Percentiles rank a stretch among this genome's conserved stretches.
Evolutionary conservation across 768 basidiomycete genomes (phyloP).

Genomic region (Exidia glandulosa): DNA sequence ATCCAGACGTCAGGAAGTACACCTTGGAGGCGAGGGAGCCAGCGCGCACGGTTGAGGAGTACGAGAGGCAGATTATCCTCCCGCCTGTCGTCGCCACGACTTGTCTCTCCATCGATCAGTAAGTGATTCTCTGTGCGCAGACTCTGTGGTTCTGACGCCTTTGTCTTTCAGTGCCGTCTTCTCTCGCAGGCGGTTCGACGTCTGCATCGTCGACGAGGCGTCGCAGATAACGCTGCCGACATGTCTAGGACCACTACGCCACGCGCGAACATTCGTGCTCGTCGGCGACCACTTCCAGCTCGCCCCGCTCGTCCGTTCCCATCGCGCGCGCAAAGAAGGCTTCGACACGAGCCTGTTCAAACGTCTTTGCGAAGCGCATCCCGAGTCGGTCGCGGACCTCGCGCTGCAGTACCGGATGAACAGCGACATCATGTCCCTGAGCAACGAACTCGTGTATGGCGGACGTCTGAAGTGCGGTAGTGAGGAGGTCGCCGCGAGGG

Average conservation of each 20-base stretch:
- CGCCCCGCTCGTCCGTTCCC: conserved; percentile 83
- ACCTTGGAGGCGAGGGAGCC: conserved; percentile 47
- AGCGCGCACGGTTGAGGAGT: conserved; percentile 63
- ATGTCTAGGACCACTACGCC: conserved; percentile 85
- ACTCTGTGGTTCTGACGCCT: conserved; percentile 2
- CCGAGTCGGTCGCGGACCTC: conserved; percentile 75
- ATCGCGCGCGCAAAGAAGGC: conserved; percentile 69
- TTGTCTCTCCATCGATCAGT: conserved; percentile 91
- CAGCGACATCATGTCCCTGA: conserved; percentile 84
- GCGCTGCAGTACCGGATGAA: conserved; percentile 94
- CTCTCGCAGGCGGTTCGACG: conserved; percentile 76
- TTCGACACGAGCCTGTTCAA: conserved; percentile 87
- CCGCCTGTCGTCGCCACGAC: conserved; percentile 96
- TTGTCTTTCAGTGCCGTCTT: conserved; percentile 66
- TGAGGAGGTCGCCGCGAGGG: conserved; percentile 50
- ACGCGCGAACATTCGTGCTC: conserved; percentile 82
- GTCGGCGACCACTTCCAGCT: conserved; percentile 98
- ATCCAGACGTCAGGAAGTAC: conserved; percentile 65
- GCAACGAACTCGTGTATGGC: conserved; percentile 78
- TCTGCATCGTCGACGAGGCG: conserved; percentile 96
- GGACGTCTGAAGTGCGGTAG: conserved; percentile 72
- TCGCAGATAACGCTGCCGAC: conserved; percentile 96
- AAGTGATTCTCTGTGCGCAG: conserved; percentile 20
- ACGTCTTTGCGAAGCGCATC: conserved; percentile 77
- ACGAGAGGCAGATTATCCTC: conserved; percentile 71